Base-by-base conservation (phyloP, 352 stramenopile genomes). In the Globisporangium megalacanthum region DNA sequence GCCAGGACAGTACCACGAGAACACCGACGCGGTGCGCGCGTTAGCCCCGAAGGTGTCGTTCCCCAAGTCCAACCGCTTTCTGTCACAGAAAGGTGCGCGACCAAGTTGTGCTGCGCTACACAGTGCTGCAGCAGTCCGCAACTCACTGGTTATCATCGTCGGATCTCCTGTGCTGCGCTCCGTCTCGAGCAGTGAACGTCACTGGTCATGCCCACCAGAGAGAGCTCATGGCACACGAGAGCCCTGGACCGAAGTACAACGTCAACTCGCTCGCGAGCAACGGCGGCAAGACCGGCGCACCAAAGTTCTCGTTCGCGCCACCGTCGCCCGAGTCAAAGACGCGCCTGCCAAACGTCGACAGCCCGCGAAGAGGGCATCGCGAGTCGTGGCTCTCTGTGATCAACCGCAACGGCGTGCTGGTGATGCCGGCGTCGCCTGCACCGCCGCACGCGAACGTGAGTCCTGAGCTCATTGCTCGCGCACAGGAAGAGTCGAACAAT, bases 241-340 rank as follows among this genome's bases (percentile, higher is more conserved):
- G 83, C n/a, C 83, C 83, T 20, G 83, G 83, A 4, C 83, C 81
- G 48, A 93, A 92, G 60, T 93, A 93, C 64, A 93, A 92, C 50
- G 80, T 92, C 19, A 68, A 83, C 39, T 69, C 70, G 35, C 56
- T 85, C 46, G 51, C 71, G 17, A 60, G 69, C 31, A 89, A 88
- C 37, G 75, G 75, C 22, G 83, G 79, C 36, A 86, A 79, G 19
- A 55, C 59, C 15, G 73, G 58, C 9, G 72, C 75, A 11, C 77
- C 78, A 3, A 73, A 72, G 19, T 89, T 74, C 61, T 89, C 83
- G 5, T 93, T 93, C 37, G 78, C 81, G 6, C 66, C 75, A 11
- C 76, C 76, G 3, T 75, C 72, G 0, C 67, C 76, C 31, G 68
- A 78, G 57, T 68, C 72, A 36, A 81, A 80, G 49, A 88, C 69